phyloP scores from a whole-genome alignment of 306 rosid species.

The Prinsepia uniflora region DNA sequence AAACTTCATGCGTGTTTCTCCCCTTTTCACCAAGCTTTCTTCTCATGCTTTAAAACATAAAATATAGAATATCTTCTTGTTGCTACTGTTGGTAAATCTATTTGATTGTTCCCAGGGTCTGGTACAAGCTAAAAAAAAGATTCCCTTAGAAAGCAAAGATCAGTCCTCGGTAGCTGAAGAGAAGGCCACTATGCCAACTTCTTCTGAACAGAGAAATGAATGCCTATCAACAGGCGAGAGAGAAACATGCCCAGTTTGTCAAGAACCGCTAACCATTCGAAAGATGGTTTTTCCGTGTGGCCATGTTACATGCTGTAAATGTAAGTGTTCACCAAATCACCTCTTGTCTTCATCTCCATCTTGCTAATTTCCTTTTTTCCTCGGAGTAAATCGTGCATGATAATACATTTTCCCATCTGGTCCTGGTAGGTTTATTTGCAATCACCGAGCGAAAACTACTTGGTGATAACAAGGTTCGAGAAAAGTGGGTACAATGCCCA shows the following conservation, averaged over 20 bases:
- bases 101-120: constrained; percentile 56
- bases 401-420: constrained; percentile 10
- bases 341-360: constrained; percentile 3
- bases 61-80: constrained; percentile 1
- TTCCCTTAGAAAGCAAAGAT: constrained; percentile 37
- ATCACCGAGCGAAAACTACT: constrained; percentile 59
- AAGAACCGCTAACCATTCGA: constrained; percentile 64
- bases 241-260: constrained; percentile 91
- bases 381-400: neutral
- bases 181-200: constrained; percentile 31
- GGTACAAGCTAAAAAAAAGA: constrained; percentile 66
- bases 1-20: too few species aligned
- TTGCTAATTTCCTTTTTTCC: neutral
- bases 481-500: constrained; percentile 89
- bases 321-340: constrained; percentile 44
- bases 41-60: neutral
- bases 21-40: neutral
- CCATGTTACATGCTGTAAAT: constrained; percentile 87
- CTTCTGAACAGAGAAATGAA: constrained; percentile 39
- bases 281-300: constrained; percentile 99
- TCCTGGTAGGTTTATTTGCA: constrained; percentile 74
- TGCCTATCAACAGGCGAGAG: constrained; percentile 43
- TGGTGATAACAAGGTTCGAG: constrained; percentile 44
- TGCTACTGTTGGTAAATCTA: constrained; percentile 12
- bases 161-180: constrained; percentile 44